Conservation (phyloP, 2,329 filamentous ascomycete genomes). For the Conoideocrella luteorostrata region DNA sequence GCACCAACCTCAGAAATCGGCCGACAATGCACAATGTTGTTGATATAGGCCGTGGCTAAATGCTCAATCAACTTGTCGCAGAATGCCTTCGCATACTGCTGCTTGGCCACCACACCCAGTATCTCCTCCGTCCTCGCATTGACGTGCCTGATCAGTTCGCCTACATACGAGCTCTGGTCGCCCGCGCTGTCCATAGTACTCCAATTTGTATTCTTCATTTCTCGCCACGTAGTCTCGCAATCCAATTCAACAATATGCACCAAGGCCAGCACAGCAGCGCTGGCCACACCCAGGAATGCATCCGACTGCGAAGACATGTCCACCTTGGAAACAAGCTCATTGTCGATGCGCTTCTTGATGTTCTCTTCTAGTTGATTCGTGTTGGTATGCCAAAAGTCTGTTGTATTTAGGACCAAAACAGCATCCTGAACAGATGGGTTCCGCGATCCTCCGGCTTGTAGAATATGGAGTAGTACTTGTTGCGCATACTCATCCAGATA, state of each 20-base stretch:
- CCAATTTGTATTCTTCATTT: slow-evolving; percentile 97
- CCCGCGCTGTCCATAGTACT: slow-evolving; percentile 86
- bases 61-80: slow-evolving; percentile 94
- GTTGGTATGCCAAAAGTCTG: slow-evolving; percentile 94
- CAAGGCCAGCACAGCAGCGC: slow-evolving; percentile 74
- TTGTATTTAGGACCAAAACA: slow-evolving; percentile 86
- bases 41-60: slow-evolving; percentile 70
- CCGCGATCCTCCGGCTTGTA: slow-evolving; percentile 50
- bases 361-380: slow-evolving; percentile 91
- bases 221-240: slow-evolving; percentile 83
- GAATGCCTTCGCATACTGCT: slow-evolving; percentile 89
- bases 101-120: slow-evolving; percentile 72
- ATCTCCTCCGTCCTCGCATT: slow-evolving; percentile 69
- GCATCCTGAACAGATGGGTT: slow-evolving; percentile 63
- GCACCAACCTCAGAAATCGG: slow-evolving; percentile 91
- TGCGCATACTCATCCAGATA: slow-evolving; percentile 95
- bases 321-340: slow-evolving; percentile 65
- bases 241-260: slow-evolving; percentile 78
- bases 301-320: slow-evolving; percentile 92
- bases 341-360: slow-evolving; percentile 84
- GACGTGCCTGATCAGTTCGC: slow-evolving; percentile 68
- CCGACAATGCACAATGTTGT: slow-evolving; percentile 79
- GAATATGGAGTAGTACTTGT: slow-evolving; percentile 73
- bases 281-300: slow-evolving; percentile 90
- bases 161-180: slow-evolving; percentile 89